Evolutionary conservation across 768 basidiomycete species (phyloP).

Genomic region (Chalciporus sphaerocephalus): DNA sequence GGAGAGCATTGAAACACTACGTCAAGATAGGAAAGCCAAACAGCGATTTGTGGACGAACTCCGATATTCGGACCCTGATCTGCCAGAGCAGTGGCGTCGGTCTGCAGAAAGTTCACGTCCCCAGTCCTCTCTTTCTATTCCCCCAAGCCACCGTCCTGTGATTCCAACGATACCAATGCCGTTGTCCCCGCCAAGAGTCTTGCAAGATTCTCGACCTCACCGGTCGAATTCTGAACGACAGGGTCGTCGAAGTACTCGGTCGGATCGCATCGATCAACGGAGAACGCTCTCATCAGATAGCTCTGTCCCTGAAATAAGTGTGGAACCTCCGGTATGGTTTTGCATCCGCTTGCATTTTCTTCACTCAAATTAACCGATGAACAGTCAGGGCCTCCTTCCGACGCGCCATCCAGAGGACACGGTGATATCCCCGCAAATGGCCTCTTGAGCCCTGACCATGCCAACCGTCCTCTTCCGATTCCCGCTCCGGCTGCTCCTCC

Average conservation of each 20-base stretch:
- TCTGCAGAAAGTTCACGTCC: conserved; percentile 15
- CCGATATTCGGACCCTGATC: conserved; percentile 32
- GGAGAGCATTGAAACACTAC: conserved; percentile 17
- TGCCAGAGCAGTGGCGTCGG: conserved; percentile 31
- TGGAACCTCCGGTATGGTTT: conserved; percentile 30
- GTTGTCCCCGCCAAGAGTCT: conserved; percentile 21
- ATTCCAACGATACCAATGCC: conserved; percentile 23
- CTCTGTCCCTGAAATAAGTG: conserved; percentile 31
- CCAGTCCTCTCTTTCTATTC: conserved; percentile 11
- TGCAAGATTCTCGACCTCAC: conserved; percentile 18
- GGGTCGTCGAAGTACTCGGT: conserved; percentile 18
- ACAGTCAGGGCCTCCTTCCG: conserved; percentile 31
- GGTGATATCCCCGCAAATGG: conserved; percentile 8
- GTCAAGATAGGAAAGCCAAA: conserved; percentile 18
- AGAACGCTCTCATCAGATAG: conserved; percentile 31
- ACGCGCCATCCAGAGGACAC: conserved; percentile 29
- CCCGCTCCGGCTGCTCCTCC: conserved; percentile 9
- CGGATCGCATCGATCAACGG: conserved; percentile 18
- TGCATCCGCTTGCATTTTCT: conserved; percentile 3
- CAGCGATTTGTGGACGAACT: conserved; percentile 34
- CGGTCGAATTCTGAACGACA: conserved; percentile 24
- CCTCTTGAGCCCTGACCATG: conserved; percentile 31
- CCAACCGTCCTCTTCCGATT: conserved; percentile 25
- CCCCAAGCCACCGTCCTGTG: conserved; percentile 16
- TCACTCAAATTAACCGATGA: conserved; percentile 13